Evolutionary conservation across 2,329 filamentous ascomycete genomes (phyloP).

Genomic region (Drechslerella dactyloides): DNA sequence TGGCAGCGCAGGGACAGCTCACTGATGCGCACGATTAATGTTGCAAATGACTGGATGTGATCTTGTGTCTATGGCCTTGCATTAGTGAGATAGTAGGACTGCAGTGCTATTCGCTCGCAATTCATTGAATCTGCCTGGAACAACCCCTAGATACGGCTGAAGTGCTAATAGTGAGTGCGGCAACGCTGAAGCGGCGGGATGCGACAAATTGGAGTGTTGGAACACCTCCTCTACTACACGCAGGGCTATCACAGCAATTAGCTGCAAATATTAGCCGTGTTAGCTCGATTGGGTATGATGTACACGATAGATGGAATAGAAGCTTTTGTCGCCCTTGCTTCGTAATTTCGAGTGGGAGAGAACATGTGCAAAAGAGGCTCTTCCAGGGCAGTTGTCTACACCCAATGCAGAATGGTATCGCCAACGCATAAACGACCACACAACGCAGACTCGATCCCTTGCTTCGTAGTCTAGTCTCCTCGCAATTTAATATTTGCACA

Average conservation of each 20-base stretch:
- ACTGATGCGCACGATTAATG: too few relatives aligned
- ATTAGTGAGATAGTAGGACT: too few relatives aligned
- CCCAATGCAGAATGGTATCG: conserved; percentile 7
- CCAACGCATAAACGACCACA: conserved; percentile 48
- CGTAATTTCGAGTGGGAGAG: not conserved
- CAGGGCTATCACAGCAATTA: conserved; percentile 24
- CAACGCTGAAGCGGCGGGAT: conserved; percentile 2
- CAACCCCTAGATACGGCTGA: not conserved
- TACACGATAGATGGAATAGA: not conserved
- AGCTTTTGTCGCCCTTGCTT: too few relatives aligned
- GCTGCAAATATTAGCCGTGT: conserved; percentile 10
- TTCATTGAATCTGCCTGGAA: too few relatives aligned
- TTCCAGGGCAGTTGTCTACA: too few relatives aligned
- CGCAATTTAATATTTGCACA: not conserved
- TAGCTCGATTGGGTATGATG: not conserved
- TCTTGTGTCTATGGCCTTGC: not conserved
- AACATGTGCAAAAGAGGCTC: not conserved
- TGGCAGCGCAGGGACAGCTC: conserved; percentile 11
- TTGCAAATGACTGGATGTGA: not conserved
- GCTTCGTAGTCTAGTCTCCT: conserved; percentile 10
- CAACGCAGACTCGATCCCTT: conserved; percentile 14
- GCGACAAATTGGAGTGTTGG: conserved; percentile 25
- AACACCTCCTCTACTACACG: conserved; percentile 22
- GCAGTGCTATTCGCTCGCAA: too few relatives aligned
- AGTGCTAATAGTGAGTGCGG: too few relatives aligned